Evolutionary conservation across 805 yeast species (phyloP).

Genomic region (Cyberlindnera meyerae): DNA sequence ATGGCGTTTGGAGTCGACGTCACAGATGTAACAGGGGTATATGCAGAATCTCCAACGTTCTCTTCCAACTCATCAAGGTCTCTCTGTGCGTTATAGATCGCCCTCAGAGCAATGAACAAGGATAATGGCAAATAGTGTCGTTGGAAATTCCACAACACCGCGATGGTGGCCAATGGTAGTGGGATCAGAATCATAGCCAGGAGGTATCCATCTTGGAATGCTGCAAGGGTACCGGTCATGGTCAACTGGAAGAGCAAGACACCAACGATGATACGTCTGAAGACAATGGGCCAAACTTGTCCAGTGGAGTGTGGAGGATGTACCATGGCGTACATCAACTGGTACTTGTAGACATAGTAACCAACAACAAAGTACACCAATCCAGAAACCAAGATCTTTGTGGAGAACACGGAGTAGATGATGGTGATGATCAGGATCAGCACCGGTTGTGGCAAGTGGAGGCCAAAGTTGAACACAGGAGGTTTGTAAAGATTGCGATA

Average conservation of each 20-base stretch:
- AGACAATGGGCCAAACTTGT: constrained; percentile 89
- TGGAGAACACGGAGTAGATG: constrained; percentile 84
- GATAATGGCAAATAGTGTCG: constrained; percentile 75
- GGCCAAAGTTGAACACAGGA: constrained; percentile 87
- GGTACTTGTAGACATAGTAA: constrained; percentile 86
- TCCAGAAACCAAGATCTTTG: constrained; percentile 82
- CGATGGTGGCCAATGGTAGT: constrained; percentile 63
- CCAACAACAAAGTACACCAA: constrained; percentile 79
- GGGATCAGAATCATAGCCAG: constrained; percentile 72
- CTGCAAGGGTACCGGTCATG: constrained; percentile 85
- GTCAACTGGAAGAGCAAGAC: constrained; percentile 80
- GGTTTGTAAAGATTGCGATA: constrained; percentile 73
- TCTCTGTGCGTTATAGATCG: constrained; percentile 50
- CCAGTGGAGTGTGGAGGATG: constrained; percentile 98
- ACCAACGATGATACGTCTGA: constrained; percentile 78
- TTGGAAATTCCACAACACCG: constrained; percentile 75
- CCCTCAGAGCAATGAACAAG: constrained; percentile 79
- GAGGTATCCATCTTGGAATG: constrained; percentile 70
- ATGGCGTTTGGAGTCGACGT: background rate
- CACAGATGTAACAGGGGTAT: constrained; percentile 9
- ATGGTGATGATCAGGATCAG: constrained; percentile 79
- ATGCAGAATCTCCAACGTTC: constrained; percentile 21
- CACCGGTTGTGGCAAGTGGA: constrained; percentile 88
- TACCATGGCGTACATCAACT: constrained; percentile 80
- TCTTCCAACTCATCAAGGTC: constrained; percentile 22